Evolutionary conservation across 1,284 basidiomycete species (phyloP), one percentile per base, ranked within the genome.

Genomic region (Papiliotrema terrestris): DNA sequence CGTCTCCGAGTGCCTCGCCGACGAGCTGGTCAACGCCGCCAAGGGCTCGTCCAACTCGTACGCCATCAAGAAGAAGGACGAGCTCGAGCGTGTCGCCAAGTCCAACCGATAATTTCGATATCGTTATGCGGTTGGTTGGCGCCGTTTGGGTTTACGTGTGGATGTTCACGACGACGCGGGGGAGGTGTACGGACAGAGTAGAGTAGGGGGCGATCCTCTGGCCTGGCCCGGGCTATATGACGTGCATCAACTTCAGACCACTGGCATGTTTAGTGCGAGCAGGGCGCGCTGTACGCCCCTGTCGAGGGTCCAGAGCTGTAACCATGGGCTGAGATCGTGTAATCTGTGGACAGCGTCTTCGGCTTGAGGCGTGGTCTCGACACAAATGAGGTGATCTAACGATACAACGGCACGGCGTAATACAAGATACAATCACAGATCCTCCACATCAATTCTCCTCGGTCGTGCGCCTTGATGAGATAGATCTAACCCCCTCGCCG

Each of bases 1-100:
- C 63, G 89, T 99, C 69, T 91, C 93, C 59, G 93, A 98, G 83
- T 98, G 95, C 82, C 85, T 98, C 60, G 96, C 96, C 65, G 96
- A 99, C 78, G 96, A 99, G 81, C 88, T 99, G 72, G 98, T 98
- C 86, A 98, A 99, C 81, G 96, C 96, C 59, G 96, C 96, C 72
- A 98, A 99, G 85, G 96, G 96, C 66, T 98, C 96, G 58, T 98
- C 94, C 74, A 99, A 99, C 89, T 98, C 95, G 61, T 99, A 97
- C 79, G 95, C 96, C 68, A 98, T 98, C 86, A 75, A 75, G 81
- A 83, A 83, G 81, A 83, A 83, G 80, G 80, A 80, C 72, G 77
- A 78, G 81, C 86, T 98, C 69, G 95, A 98, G 84, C 95, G 95
- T 85, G 95, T 98, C 61, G 95, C 95, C 83, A 97, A 96, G 83